Evolutionary conservation across 1,139 yeast species (phyloP).

Genomic region (Yamadazyma trypodendri): DNA sequence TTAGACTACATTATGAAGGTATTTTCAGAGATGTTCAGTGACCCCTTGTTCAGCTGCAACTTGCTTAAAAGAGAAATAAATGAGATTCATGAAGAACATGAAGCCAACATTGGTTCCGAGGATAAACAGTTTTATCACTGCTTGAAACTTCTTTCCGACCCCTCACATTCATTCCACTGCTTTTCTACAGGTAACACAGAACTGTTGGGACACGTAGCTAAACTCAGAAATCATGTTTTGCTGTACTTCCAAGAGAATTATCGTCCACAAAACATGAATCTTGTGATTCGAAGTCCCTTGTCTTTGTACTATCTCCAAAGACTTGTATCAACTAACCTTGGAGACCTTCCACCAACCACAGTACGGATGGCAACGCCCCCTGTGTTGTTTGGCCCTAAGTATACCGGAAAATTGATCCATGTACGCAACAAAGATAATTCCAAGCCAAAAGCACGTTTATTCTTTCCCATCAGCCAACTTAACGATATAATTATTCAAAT

Average conservation of each 20-base stretch:
- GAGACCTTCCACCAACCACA: conserved; percentile 17
- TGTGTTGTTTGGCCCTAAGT: background rate
- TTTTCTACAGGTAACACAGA: conserved; percentile 47
- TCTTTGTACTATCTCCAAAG: conserved; percentile 57
- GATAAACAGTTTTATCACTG: conserved; percentile 59
- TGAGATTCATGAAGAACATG: conserved; percentile 66
- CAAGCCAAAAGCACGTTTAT: conserved; percentile 24
- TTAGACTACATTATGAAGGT: conserved; percentile 47
- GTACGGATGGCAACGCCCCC: background rate
- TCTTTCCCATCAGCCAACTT: conserved; percentile 33
- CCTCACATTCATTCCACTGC: conserved; percentile 40
- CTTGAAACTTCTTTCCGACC: conserved; percentile 46
- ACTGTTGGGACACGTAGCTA: conserved; percentile 26
- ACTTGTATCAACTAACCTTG: conserved; percentile 44
- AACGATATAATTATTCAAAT: conserved; percentile 21
- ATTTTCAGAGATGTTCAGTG: conserved; percentile 50
- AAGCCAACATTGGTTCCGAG: conserved; percentile 39
- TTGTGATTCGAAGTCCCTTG: conserved; percentile 64
- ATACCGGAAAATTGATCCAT: conserved; percentile 2
- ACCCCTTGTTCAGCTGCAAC: conserved; percentile 48
- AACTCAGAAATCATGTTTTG: conserved; percentile 22
- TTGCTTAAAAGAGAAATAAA: conserved; percentile 49
- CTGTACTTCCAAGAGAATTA: conserved; percentile 31
- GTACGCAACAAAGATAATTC: background rate
- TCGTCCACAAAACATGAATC: conserved; percentile 42